Base-by-base conservation (phyloP, 2,329 filamentous ascomycete species). In the Xylariaceae sp. region DNA sequence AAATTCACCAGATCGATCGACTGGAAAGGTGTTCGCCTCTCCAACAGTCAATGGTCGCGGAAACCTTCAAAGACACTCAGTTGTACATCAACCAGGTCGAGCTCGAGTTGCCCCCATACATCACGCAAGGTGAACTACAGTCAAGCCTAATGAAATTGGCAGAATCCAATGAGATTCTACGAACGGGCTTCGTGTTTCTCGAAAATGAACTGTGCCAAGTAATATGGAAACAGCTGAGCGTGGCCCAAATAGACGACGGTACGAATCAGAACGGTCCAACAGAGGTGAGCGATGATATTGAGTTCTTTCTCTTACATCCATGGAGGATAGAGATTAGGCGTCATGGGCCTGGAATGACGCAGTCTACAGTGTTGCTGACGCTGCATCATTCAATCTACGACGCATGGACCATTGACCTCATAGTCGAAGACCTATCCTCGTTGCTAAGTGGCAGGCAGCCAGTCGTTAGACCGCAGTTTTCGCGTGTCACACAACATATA, bases 351-450 rank as follows among this genome's bases (percentile, higher is more conserved):
- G 60, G 15, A 43, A 66, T 4, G 50, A 58, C 41, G 49, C 67
- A 2, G 63, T 67, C 26, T 61, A 74, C 3, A 69, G 68, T 54
- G 70, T 82, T 9, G 47, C 90, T 37, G 78, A 87, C 62, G 10
- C 75, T 95, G 0, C 92, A 96, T 67, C 92, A 97, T 71, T 85
- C 90, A 0, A 69, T 95, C 1, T 97, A 96, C 66, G 92, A 97
- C 70, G 92, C 92, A n/a, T 97, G 92, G 92, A 92, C 91, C 0
- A 81, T 92, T 66, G 88, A 96, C 45, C 75, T 93, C 24, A 71
- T 95, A 0, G 63, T 90, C 11, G 74, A 80, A 21, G 91, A 96
- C 67, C 73, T 96, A 4, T 76, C 81, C 3, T 65, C 64, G 0
- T 60, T 88, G 1, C 64, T 88, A 0, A 43, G 45, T 23, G 66